A percentile compares a stretch with the other conserved stretches of the same genome.
Conservation (phyloP, 768 basidiomycete species). For the Serendipita indica region DNA sequence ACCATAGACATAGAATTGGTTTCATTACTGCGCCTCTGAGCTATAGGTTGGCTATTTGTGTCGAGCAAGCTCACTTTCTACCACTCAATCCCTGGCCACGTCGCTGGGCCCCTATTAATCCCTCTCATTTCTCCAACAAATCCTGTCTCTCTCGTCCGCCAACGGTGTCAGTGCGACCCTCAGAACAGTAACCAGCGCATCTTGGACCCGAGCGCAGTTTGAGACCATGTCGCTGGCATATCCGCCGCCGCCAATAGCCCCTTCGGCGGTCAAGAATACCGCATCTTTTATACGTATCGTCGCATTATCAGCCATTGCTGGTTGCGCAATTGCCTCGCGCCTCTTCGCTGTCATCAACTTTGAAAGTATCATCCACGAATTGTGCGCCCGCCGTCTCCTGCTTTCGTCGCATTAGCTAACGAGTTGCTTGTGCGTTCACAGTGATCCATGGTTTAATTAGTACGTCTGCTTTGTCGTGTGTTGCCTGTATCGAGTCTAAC, state of each 20-base stretch:
- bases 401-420: conserved; percentile 3
- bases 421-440: conserved; percentile 20
- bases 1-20: too few relatives aligned
- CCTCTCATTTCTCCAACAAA: too few relatives aligned
- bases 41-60: too few relatives aligned
- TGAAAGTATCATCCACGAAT: conserved; percentile 99
- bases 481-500: conserved; percentile 15
- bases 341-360: conserved; percentile 96
- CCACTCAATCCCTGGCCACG: too few relatives aligned
- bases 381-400: conserved; percentile 44
- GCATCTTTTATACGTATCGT: conserved; percentile 81
- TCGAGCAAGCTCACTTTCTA: too few relatives aligned
- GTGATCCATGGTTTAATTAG: conserved; percentile 99
- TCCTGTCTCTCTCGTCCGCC: not conserved
- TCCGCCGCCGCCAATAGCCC: conserved; percentile 23
- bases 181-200: not conserved
- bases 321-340: conserved; percentile 86
- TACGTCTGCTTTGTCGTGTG: conserved; percentile 29
- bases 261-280: conserved; percentile 68
- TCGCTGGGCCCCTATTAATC: too few relatives aligned
- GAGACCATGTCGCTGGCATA: conserved; percentile 12
- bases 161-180: not conserved
- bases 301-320: conserved; percentile 80
- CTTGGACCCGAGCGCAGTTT: too few relatives aligned
- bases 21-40: too few relatives aligned